Base-by-base conservation (phyloP, 2,329 filamentous ascomycete species). In the Monilinia vaccinii-corymbosi region DNA sequence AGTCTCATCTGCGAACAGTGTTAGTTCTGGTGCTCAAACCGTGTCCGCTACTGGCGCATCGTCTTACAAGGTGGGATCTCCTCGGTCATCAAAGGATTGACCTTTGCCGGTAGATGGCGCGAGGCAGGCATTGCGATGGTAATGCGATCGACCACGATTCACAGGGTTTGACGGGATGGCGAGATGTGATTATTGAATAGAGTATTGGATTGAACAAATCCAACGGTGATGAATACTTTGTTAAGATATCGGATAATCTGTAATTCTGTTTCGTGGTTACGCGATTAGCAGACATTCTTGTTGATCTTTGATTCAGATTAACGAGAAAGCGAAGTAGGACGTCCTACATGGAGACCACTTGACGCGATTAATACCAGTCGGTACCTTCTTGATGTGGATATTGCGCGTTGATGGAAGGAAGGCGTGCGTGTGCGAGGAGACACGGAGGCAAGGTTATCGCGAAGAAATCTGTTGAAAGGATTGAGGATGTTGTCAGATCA, bases 41-140 rank as follows among this genome's bases (percentile, higher is more conserved):
- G 28, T 46, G 56, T 21, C 56, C 31, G 31, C 46, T 38, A 48
- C 57, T 62, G 60, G 61, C 60, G 66, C 63, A 60, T 64, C 62
- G 63, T 78, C 79, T 68, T 86, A 90, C 87, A 82, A 56, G 77
- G 70, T 57, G 86, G 86, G 58, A 86, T 77, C 66, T 83, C 79
- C 62, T 85, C 81, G 31, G 81, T 78, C 73, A 90, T 81, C 63
- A 88, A 78, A 65, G 82, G 85, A 72, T 90, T 90, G 71, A 80
- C 78, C 74, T 78, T 78, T 67, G 76, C 74, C 38, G 87, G 87
- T 64, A 90, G 76, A 51, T 60, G 61, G 49, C 68, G 68, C 56
- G 56, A 61, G 32, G 58, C 57, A 51, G 64, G 63, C 69, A 70
- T 69, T 65, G 49, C 47, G 38, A 48, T 50, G 18, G 38, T 31